Evolutionary conservation across 1,284 basidiomycete species (phyloP).

Genomic region (Fomitopsis palustris): DNA sequence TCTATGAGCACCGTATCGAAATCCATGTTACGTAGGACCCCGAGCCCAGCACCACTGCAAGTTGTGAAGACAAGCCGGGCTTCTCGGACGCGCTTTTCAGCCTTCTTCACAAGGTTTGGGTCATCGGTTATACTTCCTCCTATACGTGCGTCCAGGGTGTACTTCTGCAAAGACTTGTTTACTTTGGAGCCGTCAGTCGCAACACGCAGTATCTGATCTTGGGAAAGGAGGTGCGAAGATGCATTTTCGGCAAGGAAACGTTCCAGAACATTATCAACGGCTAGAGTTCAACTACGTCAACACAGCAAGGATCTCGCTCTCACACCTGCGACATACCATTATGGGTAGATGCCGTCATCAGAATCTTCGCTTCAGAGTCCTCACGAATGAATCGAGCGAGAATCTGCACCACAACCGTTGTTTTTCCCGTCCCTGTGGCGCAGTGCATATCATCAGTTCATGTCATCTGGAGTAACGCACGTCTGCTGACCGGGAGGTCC

Average conservation of each 20-base stretch:
- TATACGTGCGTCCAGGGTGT: slow-evolving; percentile 60
- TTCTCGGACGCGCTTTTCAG: slow-evolving; percentile 50
- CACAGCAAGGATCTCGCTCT: neutral
- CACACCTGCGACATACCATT: slow-evolving; percentile 39
- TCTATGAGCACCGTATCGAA: slow-evolving; percentile 65
- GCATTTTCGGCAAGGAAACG: slow-evolving; percentile 51
- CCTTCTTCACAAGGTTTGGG: slow-evolving; percentile 52
- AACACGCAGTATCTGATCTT: slow-evolving; percentile 58
- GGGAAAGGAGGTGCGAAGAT: slow-evolving; percentile 35
- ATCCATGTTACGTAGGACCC: slow-evolving; percentile 49
- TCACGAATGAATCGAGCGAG: slow-evolving; percentile 41
- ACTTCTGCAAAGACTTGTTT: slow-evolving; percentile 49
- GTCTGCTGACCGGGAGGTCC: slow-evolving; percentile 53
- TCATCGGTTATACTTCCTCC: slow-evolving; percentile 58
- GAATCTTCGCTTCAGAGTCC: slow-evolving; percentile 39
- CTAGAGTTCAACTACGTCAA: slow-evolving; percentile 36
- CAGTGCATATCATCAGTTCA: neutral
- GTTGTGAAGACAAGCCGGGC: slow-evolving; percentile 60
- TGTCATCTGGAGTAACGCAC: neutral
- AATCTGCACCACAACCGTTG: slow-evolving; percentile 62
- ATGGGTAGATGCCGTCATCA: slow-evolving; percentile 68
- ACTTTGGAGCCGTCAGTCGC: slow-evolving; percentile 63
- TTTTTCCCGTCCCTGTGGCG: slow-evolving; percentile 59
- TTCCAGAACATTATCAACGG: slow-evolving; percentile 66
- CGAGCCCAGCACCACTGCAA: slow-evolving; percentile 60